Base-by-base conservation (phyloP, 2,329 filamentous ascomycete genomes). In the Microascus cirrosus region DNA sequence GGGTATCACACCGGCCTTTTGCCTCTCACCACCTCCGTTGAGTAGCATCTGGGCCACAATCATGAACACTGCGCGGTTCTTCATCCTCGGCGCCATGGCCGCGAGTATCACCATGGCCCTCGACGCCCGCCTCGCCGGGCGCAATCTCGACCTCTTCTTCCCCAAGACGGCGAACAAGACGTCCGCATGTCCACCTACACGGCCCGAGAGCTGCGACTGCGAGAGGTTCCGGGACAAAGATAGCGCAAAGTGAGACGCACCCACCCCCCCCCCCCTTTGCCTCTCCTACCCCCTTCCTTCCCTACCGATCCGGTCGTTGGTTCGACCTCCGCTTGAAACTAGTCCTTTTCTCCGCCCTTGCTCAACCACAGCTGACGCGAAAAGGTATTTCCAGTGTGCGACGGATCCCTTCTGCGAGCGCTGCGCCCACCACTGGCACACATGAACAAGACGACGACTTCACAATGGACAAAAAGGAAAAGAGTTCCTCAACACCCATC, bases 401-500 rank as follows among this genome's bases (percentile, higher is more conserved):
- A 56, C 39, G 34, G 45, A 56, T 20, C 54, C 54, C 35, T 32
- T 56, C 54, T 56, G 54, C 54, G 54, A 56, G 24, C 54, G 25
- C 45, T 56, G 54, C 54, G 36, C 54, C 54, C 12, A 12, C 18
- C 18, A 28, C 10, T 57, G 55, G 42, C 10, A 6, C n/a, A 13
- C 6, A 13, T 20, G 10, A 53, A 13, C 6, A 13, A 5, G 10
- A 53, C 13, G n/a, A 11, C 7, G 11, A 10, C 45, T 20, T 22
- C 18, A 11, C 24, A 50, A 25, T 8, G 1, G 12, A 24, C 2
- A 13, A 20, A 20, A 3, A 22, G 22, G n/a, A 4, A n/a, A 50
- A n/a, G 13, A 11, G 8, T 32, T 53, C 32, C 51, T 57, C 20
- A 32, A 52, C 45, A 42, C 45, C n/a, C 45, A 20, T 50, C 42